Conservation (phyloP, 1,284 basidiomycete genomes). For the Chalciporus sp. region DNA sequence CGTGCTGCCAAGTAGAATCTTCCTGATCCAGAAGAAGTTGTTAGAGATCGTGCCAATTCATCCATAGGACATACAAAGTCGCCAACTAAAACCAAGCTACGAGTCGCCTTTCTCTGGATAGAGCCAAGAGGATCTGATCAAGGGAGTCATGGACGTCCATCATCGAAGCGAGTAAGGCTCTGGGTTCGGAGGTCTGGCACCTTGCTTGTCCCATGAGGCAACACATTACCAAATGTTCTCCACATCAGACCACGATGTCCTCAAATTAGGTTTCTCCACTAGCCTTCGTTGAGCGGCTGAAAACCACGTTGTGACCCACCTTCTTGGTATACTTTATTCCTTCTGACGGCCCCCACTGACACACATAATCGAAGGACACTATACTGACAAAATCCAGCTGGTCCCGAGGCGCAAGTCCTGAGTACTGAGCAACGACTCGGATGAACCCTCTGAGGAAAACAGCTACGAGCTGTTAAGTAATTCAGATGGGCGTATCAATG, state of each 20-base stretch:
- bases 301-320: conserved; percentile 21
- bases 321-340: conserved; percentile 13
- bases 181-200: not conserved
- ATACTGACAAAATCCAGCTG: not conserved
- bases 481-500: not conserved
- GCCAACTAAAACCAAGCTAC: too few relatives aligned
- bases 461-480: not conserved
- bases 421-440: conserved; percentile 2
- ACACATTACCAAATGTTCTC: not conserved
- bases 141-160: too few relatives aligned
- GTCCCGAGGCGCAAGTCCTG: conserved; percentile 9
- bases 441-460: conserved; percentile 4
- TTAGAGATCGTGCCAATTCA: too few relatives aligned
- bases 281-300: conserved; percentile 3
- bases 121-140: too few relatives aligned
- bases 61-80: too few relatives aligned
- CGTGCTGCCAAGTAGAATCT: too few relatives aligned
- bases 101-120: too few relatives aligned
- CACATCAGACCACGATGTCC: not conserved
- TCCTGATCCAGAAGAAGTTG: too few relatives aligned
- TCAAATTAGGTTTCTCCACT: not conserved
- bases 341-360: conserved; percentile 6
- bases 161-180: too few relatives aligned
- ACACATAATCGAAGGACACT: not conserved
- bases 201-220: conserved; percentile 25